Conservation (phyloP, 495 filamentous ascomycete species). For the Aspergillus affinis region DNA sequence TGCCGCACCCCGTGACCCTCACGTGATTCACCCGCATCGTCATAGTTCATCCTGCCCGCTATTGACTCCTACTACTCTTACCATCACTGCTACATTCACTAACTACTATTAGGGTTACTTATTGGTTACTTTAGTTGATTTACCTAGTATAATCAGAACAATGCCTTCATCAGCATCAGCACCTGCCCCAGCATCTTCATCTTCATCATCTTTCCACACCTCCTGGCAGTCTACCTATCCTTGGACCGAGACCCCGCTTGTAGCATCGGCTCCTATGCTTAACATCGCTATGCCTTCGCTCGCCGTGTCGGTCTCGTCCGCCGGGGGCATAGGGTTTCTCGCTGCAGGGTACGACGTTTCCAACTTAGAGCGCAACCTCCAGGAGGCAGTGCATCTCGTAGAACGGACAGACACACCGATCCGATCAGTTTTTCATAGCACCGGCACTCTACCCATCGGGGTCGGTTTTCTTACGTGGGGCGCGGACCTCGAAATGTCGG, state of each 20-base stretch:
- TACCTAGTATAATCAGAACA: not conserved
- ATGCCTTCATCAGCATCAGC: not conserved
- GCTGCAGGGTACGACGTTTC: constrained; percentile 32
- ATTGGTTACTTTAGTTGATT: too few species aligned
- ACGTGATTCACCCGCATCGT: not conserved
- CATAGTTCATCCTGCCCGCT: too few species aligned
- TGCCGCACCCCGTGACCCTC: not conserved
- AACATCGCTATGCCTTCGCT: constrained; percentile 58
- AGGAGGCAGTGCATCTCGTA: constrained; percentile 22
- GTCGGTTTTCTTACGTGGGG: constrained; percentile 59
- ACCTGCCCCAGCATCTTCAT: not conserved
- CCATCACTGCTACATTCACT: too few species aligned
- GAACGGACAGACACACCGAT: constrained; percentile 4
- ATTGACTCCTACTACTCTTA: too few species aligned
- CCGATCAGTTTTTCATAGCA: constrained; percentile 1
- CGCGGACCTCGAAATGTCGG: constrained; percentile 36
- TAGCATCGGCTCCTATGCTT: constrained; percentile 67
- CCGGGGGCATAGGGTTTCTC: constrained; percentile 57
- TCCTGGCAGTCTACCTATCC: constrained; percentile 10
- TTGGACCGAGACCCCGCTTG: constrained; percentile 46
- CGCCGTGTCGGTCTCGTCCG: constrained; percentile 56
- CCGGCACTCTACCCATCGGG: constrained; percentile 52
- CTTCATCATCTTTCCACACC: not conserved
- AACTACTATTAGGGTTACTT: too few species aligned
- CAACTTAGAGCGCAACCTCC: constrained; percentile 25